Evolutionary conservation across 176 grass and related monocot genomes (phyloP), one percentile per base, ranked within the genome.

Genomic region (Juncus effusus): DNA sequence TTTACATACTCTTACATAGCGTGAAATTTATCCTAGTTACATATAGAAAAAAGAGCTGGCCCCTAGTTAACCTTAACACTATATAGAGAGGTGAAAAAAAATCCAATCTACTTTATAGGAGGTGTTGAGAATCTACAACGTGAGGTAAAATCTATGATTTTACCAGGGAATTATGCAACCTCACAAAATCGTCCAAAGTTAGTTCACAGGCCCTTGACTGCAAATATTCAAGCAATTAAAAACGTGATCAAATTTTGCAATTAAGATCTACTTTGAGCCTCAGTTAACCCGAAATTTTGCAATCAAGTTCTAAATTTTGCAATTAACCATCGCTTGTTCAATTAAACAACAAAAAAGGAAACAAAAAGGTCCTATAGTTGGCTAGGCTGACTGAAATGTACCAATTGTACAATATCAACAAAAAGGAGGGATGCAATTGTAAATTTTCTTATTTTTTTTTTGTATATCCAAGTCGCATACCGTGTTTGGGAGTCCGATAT

Each of bases 181-280:
- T 86, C 80, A 96, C 93, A 65, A 96, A 96, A 81, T 96, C 87
- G 14, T 96, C 60, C 77, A 96, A 59, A 12, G 62, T 57, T 59
- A 96, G 64, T 55, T 96, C 93, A 57, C 67, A 76, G 38, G 93
- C 87, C 81, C 93, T 91, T 80, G 93, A 75, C 93, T 96, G 88
- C 28, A 78, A 69, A 44, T 38, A 51, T 64, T 60, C 3, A 63
- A 75, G 54, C 38, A 79, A 10, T 64, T 36, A 47, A 47, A 47
- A 47, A 47, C 44, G 9, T 9, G 44, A 2, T 47, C 9, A 47
- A 47, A 1, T 47, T 47, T 47, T 0, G 44, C 44, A 0, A 47
- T 1, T 6, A 47, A 47, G 1, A 1, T 2, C 9, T 42, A 70
- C 13, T 54, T 54, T 59, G n/a, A 69, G 36, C 66, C 35, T 69